Conservation (phyloP, 2,329 filamentous ascomycete genomes). For the Nigrograna mackinnonii region DNA sequence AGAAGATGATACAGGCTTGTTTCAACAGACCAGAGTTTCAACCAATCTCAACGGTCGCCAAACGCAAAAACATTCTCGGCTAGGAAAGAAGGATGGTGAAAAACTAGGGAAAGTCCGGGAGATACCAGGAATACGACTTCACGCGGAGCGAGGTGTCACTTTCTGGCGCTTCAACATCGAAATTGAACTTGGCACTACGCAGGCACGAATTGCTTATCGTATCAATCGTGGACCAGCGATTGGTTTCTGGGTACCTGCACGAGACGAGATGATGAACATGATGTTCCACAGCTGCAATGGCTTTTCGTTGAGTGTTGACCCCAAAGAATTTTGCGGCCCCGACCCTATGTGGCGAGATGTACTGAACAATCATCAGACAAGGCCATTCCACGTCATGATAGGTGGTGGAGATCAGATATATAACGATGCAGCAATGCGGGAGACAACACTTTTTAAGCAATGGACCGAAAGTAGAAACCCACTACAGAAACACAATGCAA, state of each 20-base stretch:
- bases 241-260: conserved; percentile 92
- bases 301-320: conserved; percentile 79
- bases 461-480: conserved; percentile 85
- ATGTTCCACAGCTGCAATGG: conserved; percentile 99
- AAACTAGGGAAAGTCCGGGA: conserved; percentile 80
- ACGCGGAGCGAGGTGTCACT: conserved; percentile 82
- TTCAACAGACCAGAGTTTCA: conserved; percentile 66
- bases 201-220: conserved; percentile 90
- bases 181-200: conserved; percentile 76
- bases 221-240: conserved; percentile 90
- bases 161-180: conserved; percentile 99
- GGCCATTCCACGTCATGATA: conserved; percentile 97
- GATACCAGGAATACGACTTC: conserved; percentile 78
- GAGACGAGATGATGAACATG: conserved; percentile 89
- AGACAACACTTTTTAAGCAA: conserved; percentile 76
- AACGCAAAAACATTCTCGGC: conserved; percentile 47
- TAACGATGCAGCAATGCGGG: conserved; percentile 80
- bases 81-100: conserved; percentile 72
- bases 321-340: conserved; percentile 83
- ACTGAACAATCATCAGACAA: conserved; percentile 85
- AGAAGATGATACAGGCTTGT: conserved; percentile 82
- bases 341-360: conserved; percentile 98
- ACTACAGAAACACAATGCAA: conserved; percentile 74
- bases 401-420: conserved; percentile 97
- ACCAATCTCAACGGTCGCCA: conserved; percentile 44